Evolutionary conservation across 2,329 filamentous ascomycete species (phyloP), one percentile per base, ranked within the genome.

Genomic region (Colletotrichum coccodes): DNA sequence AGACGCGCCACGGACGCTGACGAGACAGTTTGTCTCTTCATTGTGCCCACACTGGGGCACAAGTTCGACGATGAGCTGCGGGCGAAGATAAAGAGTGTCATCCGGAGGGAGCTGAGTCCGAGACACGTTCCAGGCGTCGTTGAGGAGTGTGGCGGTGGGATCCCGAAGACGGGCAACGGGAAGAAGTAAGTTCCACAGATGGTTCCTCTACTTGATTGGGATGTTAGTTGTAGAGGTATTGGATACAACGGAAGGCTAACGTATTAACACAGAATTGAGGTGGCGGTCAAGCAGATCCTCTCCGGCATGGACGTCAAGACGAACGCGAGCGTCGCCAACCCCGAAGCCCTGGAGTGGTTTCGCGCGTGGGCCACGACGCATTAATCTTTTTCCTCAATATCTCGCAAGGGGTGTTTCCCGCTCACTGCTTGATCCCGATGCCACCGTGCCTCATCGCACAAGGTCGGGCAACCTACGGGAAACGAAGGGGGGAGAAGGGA

Each of bases 231-330:
- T 36, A 9, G 4, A 7, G 12, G 6, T 46, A 23, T 12, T n/a
- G 11, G 18, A 5, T 2, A 21, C 14, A n/a, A 40, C 63, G n/a
- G n/a, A 50, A 4, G 23, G n/a, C 53, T 30, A 21, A 47, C 16
- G 21, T 50, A 30, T 16, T 40, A 1, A 9, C 18, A 34, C 44
- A 93, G 91, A 81, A 94, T 99, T 68, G 95, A 99, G 79, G 94
- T 97, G 54, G 94, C 94, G 0, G 95, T 98, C 6, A 98, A 98
- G 84, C 95, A 98, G 81, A 98, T 98, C 50, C 82, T 99, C 1
- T 97, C 94, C 32, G 95, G 95, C 0, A 83, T 95, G 80, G 89
- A 93, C 60, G 90, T 98, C 72, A 95, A 94, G 84, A 96, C 94
- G 0, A 94, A 94, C 56, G 94, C 95, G 0, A 97, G 94, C 75